Evolutionary conservation across 192 early-diverging fungal genomes (phyloP), one percentile per base, ranked within the genome.

Genomic region (Chytriomyces sp.): DNA sequence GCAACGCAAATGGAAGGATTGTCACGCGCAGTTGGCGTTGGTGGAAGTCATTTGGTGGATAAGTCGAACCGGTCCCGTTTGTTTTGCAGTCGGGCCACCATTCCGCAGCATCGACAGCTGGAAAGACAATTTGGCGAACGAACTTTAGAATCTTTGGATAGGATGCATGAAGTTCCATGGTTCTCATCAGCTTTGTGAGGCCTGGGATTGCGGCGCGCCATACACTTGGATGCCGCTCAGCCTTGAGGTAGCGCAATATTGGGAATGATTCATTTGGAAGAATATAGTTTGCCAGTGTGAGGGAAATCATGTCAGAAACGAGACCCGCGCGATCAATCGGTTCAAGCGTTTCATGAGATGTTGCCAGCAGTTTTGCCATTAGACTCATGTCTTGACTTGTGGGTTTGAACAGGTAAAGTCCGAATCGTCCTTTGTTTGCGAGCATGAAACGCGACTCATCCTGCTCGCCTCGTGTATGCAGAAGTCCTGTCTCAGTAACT

Each of bases 261-360:
- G n/a, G 16, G 44, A 50, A 59, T n/a, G 74, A 47, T 13, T 13
- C 8, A 43, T 35, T 50, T 0, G 50, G 24, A 0, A 53, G 23
- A 35, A 67, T 26, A 11, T 64, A 66, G 26, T 68, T 60, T 7
- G 65, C 28, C 26, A 77, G 68, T 8, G 64, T 45, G 63, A 81
- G 43, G 16, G 80, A 69, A 23, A 81, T 50, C 67, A 76, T 44
- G 64, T 81, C 80, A 45, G 62, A 63, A 0, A 81, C 75, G 45
- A 81, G 68, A n/a, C 80, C 80, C 20, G 75, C 80, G 11, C 80
- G 67, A 43, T 77, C 80, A 20, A 57, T 48, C 3, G 69, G 28
- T 26, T n/a, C 9, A 26, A 81, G 43, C 1, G 45, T 13, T 4
- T 23, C n/a, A 10, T 16, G 67, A 50, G 61, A n/a, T 26, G n/a